Evolutionary conservation across 495 filamentous ascomycete genomes (phyloP), one percentile per base, ranked within the genome.

Genomic region (Chlorociboria aeruginascens): DNA sequence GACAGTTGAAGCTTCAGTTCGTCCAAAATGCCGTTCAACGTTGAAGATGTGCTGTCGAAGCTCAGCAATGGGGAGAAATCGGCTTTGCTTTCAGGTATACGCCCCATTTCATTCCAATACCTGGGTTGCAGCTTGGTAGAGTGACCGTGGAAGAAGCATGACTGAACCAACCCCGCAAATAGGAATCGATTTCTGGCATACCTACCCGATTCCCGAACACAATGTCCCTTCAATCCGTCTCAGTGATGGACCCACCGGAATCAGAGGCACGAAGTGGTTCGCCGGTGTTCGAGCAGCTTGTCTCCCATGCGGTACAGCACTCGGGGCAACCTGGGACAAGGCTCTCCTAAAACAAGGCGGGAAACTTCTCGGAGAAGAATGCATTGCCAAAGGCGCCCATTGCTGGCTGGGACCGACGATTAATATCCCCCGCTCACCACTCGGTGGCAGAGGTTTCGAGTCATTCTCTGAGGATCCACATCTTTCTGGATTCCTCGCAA

Each of bases 371-470:
- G 83, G 73, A 10, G 75, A 79, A 11, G 83, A 87, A 59, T 73
- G 82, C 10, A 78, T 76, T 32, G 72, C 78, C 3, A 85, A 86
- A 58, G 80, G 82, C n/a, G 76, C 78, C 7, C 78, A 83, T 43
- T 71, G 81, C 12, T 70, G 87, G n/a, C 67, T 88, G 8, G 84
- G 82, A 0, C 84, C 84, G 11, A 87, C 83, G 7, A 79, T 88
- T 58, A 83, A 82, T 59, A 82, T 81, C 56, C 84, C 87, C 51
- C 73, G 85, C 16, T 77, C 76, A 0, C 84, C 84, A 3, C 70
- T 87, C 0, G 85, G 83, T 10, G 85, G 85, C 9, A 73, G 85
- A 49, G 81, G 81, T 39, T 89, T 87, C 54, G 85, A 89, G 63
- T 83, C 78, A 0, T 81, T 87, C 46, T 57, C 65, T 39, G 85